Conservation (phyloP, 192 early-diverging fungal species). For the Cladochytrium replicatum region DNA sequence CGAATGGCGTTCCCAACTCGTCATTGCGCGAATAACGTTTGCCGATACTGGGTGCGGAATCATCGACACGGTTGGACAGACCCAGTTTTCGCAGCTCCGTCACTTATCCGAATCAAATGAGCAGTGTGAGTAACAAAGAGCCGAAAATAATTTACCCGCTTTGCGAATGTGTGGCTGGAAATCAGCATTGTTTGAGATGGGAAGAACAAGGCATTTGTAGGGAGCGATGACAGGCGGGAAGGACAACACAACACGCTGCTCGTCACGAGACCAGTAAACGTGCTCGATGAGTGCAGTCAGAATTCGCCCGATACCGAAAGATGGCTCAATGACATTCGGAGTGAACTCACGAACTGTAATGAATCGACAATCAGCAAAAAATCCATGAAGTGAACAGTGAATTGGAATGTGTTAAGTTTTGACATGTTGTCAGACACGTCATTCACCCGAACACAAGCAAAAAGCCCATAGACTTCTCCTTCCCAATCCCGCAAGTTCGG, state of each 20-base stretch:
- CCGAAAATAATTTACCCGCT: constrained; percentile 23
- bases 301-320: constrained; percentile 98
- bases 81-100: constrained; percentile 60
- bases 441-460: constrained; percentile 4
- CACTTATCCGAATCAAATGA: constrained; percentile 30
- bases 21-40: constrained; percentile 95
- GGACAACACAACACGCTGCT: constrained; percentile 77
- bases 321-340: constrained; percentile 99
- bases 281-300: constrained; percentile 95
- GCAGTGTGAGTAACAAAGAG: background rate
- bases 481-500: background rate
- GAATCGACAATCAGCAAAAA: constrained; percentile 5
- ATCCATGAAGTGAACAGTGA: background rate
- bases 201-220: constrained; percentile 86
- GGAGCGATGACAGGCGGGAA: constrained; percentile 91
- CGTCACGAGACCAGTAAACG: constrained; percentile 85
- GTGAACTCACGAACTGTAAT: constrained; percentile 77
- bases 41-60: constrained; percentile 81
- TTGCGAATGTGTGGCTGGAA: constrained; percentile 62
- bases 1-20: constrained; percentile 95
- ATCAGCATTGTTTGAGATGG: constrained; percentile 67
- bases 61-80: constrained; percentile 80
- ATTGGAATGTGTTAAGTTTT: background rate
- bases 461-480: constrained; percentile 2
- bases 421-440: background rate